Base-by-base conservation (phyloP, 805 yeast species). In the Brettanomyces nanus region DNA sequence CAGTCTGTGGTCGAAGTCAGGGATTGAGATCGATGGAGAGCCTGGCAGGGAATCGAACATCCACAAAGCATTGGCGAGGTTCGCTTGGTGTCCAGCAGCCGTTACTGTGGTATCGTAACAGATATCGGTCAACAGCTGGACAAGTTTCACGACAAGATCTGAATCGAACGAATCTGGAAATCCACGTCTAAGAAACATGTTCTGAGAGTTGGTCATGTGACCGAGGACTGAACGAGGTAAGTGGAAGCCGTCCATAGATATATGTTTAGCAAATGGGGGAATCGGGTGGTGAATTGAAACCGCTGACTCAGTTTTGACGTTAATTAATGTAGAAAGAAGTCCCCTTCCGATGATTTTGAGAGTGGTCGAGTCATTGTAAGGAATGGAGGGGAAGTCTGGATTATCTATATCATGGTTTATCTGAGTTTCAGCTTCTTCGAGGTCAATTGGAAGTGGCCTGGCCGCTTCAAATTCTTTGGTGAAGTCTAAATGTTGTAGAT, bases 91-190 rank as follows among this genome's bases (percentile, higher is more conserved):
- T 6, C 37, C 37, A 10, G 17, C 23, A n/a, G 18, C 17, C 13
- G 31, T 34, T 9, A 34, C 23, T 4, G 14, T 19, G 6, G 18
- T 15, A 6, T 13, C 33, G 37, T 42, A 41, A 35, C 56, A 47
- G 0, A 65, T 54, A 7, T 39, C 36, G 19, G 49, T 46, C 20
- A 73, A 46, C 7, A 55, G 42, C 35, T 45, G 46, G 15, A 56
- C 60, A 14, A 69, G 49, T 4, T 43, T 52, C 1, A 62, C 68
- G 13, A 71, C 63, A 32, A 63, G 67, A 10, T 59, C 52, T 5
- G 82, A 73, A 52, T 89, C 89, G 61, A 89, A 90, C 0, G 97
- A 87, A 47, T 68, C 74, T 2, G 95, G 94, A 0, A 95, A 81
- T 0, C 97, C 97, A 35, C 97, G 68, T 43, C 85, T 65, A 20